These are phyloP conservation scores for Lagenaria siceraria DNA, from an alignment of 306 rosid genomes.

Conservation along the genomic window DNA sequence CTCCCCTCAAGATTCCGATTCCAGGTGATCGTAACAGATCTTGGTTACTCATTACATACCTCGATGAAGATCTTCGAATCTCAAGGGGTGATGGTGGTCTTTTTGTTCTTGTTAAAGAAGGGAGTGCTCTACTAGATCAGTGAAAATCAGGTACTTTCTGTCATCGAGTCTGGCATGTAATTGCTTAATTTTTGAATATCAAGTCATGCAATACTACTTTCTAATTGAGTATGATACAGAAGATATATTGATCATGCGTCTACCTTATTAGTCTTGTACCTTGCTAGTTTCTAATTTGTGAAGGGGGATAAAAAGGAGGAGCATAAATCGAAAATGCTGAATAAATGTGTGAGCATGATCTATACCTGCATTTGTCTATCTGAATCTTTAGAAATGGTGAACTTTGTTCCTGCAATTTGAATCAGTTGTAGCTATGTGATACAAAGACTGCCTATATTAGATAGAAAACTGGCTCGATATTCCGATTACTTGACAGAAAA, in stretches of 20 bases:
- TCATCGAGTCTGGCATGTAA: neutral
- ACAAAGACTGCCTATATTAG: neutral
- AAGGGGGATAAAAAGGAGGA: neutral
- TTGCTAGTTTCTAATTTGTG: neutral
- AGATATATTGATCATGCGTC: neutral
- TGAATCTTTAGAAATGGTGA: neutral
- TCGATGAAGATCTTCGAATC: slow-evolving; percentile 73
- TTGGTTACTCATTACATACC: slow-evolving; percentile 82
- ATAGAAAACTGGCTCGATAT: neutral
- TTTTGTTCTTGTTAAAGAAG: slow-evolving; percentile 76
- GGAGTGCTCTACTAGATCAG: slow-evolving; percentile 59
- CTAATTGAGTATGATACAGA: neutral
- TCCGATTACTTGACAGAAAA: neutral
- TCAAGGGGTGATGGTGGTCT: slow-evolving; percentile 96
- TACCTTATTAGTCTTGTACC: neutral
- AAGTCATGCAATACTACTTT: neutral
- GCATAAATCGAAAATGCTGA: neutral
- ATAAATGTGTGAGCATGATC: neutral
- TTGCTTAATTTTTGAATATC: neutral
- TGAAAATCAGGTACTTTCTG: slow-evolving; percentile 18
- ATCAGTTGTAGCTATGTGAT: neutral
- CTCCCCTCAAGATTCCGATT: slow-evolving; percentile 66
- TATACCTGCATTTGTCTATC: neutral
- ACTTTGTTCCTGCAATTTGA: neutral
- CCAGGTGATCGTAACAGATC: slow-evolving; percentile 81